Base-by-base conservation (phyloP, 1,139 yeast species). In the Zygotorulaspora mrakii region DNA sequence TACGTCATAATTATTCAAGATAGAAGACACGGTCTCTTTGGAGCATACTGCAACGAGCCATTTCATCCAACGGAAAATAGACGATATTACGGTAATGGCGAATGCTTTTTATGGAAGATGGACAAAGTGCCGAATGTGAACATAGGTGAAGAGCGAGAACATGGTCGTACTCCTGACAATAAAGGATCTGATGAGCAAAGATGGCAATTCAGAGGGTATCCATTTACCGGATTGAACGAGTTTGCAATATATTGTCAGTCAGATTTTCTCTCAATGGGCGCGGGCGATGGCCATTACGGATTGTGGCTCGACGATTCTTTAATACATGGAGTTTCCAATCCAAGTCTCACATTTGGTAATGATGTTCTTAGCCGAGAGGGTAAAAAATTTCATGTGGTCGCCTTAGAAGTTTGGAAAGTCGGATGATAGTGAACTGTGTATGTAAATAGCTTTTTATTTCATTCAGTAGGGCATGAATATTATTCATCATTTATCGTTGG, bases 201-300 rank as follows among this genome's bases (percentile, higher is more conserved):
- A 35, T 48, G 71, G 46, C 68, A 85, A 40, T 77, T 89, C 59
- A 78, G 80, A 61, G 96, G 94, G 0, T 91, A 77, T 59, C 87
- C 89, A 42, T 86, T 83, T 62, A 87, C 97, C 0, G 96, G 96
- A 0, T 60, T 82, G 32, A 91, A 91, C 59, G 95, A 88, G 58
- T 89, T 81, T 60, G 74, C 86, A 37, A 77, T 91, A 17, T 87
- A 84, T 59, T 86, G 96, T 45, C 85, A 91, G 31, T 77, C 77
- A 43, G 71, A 76, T 20, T 89, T 81, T 55, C 69, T 94, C 30
- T 82, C 95, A 12, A 71, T 91, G 53, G 99, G 98, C 1, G 94
- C 95, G 0, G 95, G 96, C 4, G 79, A 77, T 51, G 97, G 97
- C 2, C 87, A 84, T 55, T 89, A 87, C 62, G 98, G 97, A 1